These are phyloP conservation scores for Porogramme epimiltina DNA, from an alignment of 1,284 basidiomycete genomes.

Conservation along the genomic window DNA sequence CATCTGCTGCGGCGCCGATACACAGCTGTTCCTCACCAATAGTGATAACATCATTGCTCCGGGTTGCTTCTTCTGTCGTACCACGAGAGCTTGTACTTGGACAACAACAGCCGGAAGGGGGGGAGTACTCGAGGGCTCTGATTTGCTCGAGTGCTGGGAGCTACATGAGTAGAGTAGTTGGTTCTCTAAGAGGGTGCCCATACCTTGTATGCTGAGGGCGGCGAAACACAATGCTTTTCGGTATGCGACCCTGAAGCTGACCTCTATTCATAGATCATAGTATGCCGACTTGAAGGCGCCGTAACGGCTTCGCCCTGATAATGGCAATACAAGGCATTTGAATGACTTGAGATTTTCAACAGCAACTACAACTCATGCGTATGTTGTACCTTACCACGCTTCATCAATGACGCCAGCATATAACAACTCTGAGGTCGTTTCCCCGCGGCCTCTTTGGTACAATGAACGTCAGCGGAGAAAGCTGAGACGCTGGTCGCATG, in stretches of 20 bases:
- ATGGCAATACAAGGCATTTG: no score
- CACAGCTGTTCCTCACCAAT: conserved; percentile 21
- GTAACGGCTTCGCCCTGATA: no score
- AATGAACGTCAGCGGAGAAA: no score
- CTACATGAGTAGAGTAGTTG: no score
- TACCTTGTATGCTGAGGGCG: conserved; percentile 6
- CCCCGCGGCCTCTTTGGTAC: no score
- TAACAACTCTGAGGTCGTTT: no score
- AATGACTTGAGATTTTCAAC: no score
- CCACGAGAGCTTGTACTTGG: conserved; percentile 29
- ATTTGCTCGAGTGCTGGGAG: conserved; percentile 35
- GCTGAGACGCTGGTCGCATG: no score
- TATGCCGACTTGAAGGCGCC: no score
- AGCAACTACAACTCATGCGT: no score
- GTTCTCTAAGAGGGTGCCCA: background rate
- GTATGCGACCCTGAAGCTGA: background rate
- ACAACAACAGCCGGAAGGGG: conserved; percentile 37
- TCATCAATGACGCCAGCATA: no score
- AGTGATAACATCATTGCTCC: conserved; percentile 11
- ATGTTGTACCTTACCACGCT: no score
- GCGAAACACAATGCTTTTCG: background rate
- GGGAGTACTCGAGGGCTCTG: conserved; percentile 36
- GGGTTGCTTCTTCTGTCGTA: conserved; percentile 18
- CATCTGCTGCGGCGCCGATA: conserved; percentile 27
- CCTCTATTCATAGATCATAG: background rate